These are phyloP conservation scores for Pistacia atlantica DNA, from an alignment of 345 rosid species.

Conservation along the genomic window DNA sequence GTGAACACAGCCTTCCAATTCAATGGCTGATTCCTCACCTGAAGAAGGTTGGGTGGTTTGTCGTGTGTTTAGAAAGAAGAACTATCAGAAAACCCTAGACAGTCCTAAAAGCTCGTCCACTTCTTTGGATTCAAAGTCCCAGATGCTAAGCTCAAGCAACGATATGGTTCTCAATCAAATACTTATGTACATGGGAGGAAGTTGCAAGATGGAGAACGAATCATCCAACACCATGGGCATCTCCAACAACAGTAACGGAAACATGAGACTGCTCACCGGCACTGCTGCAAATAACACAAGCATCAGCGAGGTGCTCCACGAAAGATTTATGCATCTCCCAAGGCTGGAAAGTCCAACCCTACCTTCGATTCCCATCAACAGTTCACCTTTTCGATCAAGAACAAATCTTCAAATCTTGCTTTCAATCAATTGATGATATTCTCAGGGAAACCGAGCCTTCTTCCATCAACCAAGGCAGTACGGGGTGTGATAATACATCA, in stretches of 20 bases:
- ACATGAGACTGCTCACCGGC: constrained; percentile 24
- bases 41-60: constrained; percentile 99
- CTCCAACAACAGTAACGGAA: constrained; percentile 16
- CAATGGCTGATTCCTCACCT: constrained; percentile 47
- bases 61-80: constrained; percentile 90
- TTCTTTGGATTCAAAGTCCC: constrained; percentile 51
- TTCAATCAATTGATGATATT: constrained; percentile 45
- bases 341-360: constrained; percentile 62
- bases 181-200: constrained; percentile 68
- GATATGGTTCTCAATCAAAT: constrained; percentile 66
- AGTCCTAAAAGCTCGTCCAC: constrained; percentile 58
- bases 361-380: constrained; percentile 28
- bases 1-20: constrained; percentile 33
- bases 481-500: not conserved
- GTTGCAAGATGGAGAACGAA: constrained; percentile 60
- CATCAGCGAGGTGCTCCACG: constrained; percentile 33
- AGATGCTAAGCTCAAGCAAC: constrained; percentile 33
- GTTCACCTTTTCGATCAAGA: constrained; percentile 26
- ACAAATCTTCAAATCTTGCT: constrained; percentile 22
- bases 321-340: constrained; percentile 72
- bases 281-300: constrained; percentile 18
- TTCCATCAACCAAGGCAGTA: constrained; percentile 24
- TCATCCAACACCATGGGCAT: constrained; percentile 18
- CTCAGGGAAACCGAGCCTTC: constrained; percentile 31
- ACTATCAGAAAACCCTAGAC: constrained; percentile 79